Conservation (phyloP, 306 rosid genomes). For the Citrullus amarus region DNA sequence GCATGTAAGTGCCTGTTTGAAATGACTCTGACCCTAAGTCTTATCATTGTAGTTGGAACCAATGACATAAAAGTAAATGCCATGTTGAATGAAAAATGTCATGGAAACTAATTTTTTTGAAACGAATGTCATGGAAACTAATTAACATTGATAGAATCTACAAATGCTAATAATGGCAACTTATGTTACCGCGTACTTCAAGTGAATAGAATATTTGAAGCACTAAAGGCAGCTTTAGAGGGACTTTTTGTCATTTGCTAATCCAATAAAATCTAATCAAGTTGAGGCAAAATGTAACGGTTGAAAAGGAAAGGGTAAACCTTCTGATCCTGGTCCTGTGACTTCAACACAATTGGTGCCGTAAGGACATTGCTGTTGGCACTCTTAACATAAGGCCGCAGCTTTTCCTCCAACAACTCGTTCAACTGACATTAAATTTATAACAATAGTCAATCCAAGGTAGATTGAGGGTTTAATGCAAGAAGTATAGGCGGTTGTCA, state of each 20-base stretch:
- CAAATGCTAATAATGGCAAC: not conserved
- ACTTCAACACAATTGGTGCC: constrained; percentile 51
- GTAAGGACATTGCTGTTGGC: constrained; percentile 40
- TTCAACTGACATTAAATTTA: constrained; percentile 44
- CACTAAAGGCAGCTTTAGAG: not conserved
- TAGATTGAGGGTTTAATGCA: not conserved
- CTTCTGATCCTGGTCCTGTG: constrained; percentile 45
- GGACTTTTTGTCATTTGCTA: not conserved
- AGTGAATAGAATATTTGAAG: not conserved
- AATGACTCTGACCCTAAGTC: not conserved
- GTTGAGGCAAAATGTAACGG: not conserved
- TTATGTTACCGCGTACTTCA: not conserved
- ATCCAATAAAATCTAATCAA: not conserved
- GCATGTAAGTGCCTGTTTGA: not conserved
- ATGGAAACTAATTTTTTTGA: not conserved
- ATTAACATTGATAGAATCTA: not conserved
- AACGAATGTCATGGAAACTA: not conserved
- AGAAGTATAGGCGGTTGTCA: not conserved
- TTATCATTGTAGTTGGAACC: not conserved
- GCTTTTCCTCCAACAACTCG: constrained; percentile 72
- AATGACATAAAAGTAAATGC: not conserved
- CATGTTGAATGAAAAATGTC: not conserved
- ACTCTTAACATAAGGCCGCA: constrained; percentile 54
- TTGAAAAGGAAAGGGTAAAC: constrained; percentile 21
- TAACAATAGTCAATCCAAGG: not conserved